These are phyloP conservation scores for Hsuehochloa calcarea DNA, from an alignment of 176 grass and related monocot genomes.

Conservation along the genomic window DNA sequence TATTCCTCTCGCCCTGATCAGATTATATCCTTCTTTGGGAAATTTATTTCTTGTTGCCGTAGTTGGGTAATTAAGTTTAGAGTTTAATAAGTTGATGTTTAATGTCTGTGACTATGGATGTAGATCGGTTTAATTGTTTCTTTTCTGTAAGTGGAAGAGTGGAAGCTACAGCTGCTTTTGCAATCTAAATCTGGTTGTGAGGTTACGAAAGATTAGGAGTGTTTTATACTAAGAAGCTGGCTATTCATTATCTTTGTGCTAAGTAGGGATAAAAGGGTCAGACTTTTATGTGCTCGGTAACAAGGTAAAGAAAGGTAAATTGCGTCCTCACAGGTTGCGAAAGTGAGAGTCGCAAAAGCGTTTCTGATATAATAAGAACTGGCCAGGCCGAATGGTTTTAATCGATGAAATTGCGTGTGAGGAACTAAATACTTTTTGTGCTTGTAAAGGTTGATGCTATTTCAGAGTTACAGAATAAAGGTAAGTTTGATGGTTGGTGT, in stretches of 20 bases:
- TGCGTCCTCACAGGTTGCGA: neutral
- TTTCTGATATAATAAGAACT: neutral
- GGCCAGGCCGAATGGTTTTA: neutral
- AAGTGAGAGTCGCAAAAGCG: neutral
- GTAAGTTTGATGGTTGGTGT: neutral
- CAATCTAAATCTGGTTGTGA: neutral
- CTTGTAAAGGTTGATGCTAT: neutral
- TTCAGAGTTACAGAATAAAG: neutral
- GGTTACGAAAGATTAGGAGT: neutral
- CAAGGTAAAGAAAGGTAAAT: neutral
- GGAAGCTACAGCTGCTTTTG: neutral
- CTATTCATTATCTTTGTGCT: neutral
- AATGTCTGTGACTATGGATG: neutral
- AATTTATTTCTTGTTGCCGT: neutral
- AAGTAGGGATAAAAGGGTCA: neutral
- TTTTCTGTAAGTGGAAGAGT: neutral
- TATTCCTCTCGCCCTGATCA: neutral
- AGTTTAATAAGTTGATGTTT: neutral
- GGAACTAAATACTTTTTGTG: neutral
- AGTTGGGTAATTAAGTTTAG: neutral
- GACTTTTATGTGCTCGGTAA: neutral
- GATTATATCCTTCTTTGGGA: neutral
- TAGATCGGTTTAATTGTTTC: neutral
- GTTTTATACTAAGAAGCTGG: neutral
- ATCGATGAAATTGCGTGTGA: neutral